Evolutionary conservation across 306 rosid species (phyloP), one percentile per base, ranked within the genome.

Genomic region (Pterocarpus santalinus): DNA sequence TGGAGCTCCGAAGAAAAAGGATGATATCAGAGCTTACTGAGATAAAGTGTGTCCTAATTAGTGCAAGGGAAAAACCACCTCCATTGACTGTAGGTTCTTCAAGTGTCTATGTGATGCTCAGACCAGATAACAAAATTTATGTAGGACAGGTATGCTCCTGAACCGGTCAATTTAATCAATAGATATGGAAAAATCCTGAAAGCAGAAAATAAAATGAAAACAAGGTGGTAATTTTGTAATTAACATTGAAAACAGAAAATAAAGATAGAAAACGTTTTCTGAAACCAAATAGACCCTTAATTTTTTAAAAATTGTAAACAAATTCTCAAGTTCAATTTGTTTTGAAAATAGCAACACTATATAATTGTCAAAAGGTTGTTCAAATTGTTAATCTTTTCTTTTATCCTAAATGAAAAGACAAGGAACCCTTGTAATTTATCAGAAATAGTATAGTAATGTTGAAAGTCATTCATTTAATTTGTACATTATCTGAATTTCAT

Each of bases 51-150:
- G 81, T 90, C 83, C 64, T 80, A 28, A 86, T 93, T 75, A 83
- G 87, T 74, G 43, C 91, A 5, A 82, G 91, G 86, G 96, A 95
- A 83, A 88, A 81, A 77, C 99, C 99, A 14, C 99, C 99, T 80
- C 99, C 97, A 2, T 91, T 94, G 44, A 89, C 97, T 28, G 75
- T 95, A 39, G 99, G 99, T 73, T 90, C 92, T 82, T 93, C 99
- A 11, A 86, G 97, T 33, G 99, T 93, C 79, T 93, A 95, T 65
- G 92, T 93, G 69, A 93, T 95, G 77, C 82, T 95, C 73, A 88
- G 91, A 80, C 92, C 94, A 14, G 95, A 95, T 81, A 85, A 87
- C 58, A 91, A 86, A 79, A 84, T 95, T 28, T 95, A 95, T 10
- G 91, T 95, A 2, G 98, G 96, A 83, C 88, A 95, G 99, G 98